These are phyloP conservation scores for Sclerotinia glacialis DNA, from an alignment of 2,329 filamentous ascomycete species.

Conservation along the genomic window DNA sequence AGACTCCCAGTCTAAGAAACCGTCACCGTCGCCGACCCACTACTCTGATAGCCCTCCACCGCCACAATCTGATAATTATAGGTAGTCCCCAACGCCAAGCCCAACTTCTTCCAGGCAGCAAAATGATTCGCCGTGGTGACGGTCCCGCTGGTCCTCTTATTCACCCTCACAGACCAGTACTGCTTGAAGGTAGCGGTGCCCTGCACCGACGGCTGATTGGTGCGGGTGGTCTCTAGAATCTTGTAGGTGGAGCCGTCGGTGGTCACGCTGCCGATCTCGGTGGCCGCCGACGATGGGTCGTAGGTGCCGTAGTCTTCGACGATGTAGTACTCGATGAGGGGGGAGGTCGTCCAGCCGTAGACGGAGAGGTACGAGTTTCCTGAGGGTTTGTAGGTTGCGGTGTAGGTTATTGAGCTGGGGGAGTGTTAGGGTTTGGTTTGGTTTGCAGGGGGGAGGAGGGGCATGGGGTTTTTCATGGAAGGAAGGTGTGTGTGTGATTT, in stretches of 20 bases:
- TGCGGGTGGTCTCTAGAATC: conserved; percentile 41
- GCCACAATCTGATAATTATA: conserved; percentile 51
- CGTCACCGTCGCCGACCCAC: conserved; percentile 23
- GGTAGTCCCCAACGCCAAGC: conserved; percentile 45
- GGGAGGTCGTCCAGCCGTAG: conserved; percentile 51
- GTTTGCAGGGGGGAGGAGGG: not conserved
- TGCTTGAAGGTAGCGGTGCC: conserved; percentile 52
- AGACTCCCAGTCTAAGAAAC: conserved; percentile 10
- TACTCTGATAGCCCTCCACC: conserved; percentile 25
- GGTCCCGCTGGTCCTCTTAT: conserved; percentile 50
- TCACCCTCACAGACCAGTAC: conserved; percentile 52
- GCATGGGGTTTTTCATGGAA: too few relatives aligned
- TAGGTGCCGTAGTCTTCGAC: conserved; percentile 53
- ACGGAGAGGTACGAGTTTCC: conserved; percentile 53
- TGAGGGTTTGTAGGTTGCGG: conserved; percentile 42
- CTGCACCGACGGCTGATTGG: conserved; percentile 45
- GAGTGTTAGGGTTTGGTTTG: not conserved
- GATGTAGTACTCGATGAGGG: conserved; percentile 48
- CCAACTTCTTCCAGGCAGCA: conserved; percentile 49
- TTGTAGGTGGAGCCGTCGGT: conserved; percentile 54
- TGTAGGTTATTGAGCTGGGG: conserved; percentile 43
- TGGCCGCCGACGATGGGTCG: conserved; percentile 48
- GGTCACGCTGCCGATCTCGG: conserved; percentile 50
- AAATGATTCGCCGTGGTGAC: conserved; percentile 52
- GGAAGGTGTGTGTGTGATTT: too few relatives aligned